These are phyloP conservation scores for Xylariaceae sp. DNA, from an alignment of 2,329 filamentous ascomycete genomes.

Conservation along the genomic window DNA sequence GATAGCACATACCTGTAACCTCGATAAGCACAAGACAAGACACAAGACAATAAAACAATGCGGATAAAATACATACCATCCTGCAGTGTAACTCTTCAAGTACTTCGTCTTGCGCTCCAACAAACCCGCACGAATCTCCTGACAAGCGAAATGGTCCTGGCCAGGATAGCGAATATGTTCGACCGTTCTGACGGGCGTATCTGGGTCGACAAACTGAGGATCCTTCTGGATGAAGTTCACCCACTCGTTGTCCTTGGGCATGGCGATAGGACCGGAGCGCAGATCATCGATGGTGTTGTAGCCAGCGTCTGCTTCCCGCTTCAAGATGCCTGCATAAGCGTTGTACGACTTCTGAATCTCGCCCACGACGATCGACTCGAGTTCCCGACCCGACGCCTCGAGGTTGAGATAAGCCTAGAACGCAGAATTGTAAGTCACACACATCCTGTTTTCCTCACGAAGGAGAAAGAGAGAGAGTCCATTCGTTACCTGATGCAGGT, in stretches of 20 bases:
- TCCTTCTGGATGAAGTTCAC: constrained; percentile 72
- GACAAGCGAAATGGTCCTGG: constrained; percentile 72
- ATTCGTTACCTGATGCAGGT: constrained; percentile 72
- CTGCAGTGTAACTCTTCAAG: constrained; percentile 91
- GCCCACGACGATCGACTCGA: constrained; percentile 93
- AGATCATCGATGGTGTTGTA: constrained; percentile 75
- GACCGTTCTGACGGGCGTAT: constrained; percentile 67
- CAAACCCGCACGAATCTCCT: constrained; percentile 84
- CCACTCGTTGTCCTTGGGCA: constrained; percentile 95
- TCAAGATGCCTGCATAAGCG: constrained; percentile 83
- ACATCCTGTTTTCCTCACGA: not conserved
- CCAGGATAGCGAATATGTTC: constrained; percentile 89
- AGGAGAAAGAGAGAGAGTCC: not conserved
- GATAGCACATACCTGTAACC: constrained; percentile 79
- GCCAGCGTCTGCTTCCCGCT: constrained; percentile 80
- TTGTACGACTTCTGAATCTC: constrained; percentile 99
- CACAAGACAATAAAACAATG: constrained; percentile 29
- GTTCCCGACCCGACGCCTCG: constrained; percentile 86
- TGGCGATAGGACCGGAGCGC: constrained; percentile 77
- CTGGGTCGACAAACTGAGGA: constrained; percentile 81
- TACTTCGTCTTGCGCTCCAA: constrained; percentile 98
- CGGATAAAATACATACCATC: constrained; percentile 62
- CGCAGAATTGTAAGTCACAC: constrained; percentile 19
- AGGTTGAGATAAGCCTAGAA: constrained; percentile 83
- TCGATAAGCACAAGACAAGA: constrained; percentile 19